These are phyloP conservation scores for Macrocybe gigantea DNA, from an alignment of 768 basidiomycete genomes.

Conservation along the genomic window DNA sequence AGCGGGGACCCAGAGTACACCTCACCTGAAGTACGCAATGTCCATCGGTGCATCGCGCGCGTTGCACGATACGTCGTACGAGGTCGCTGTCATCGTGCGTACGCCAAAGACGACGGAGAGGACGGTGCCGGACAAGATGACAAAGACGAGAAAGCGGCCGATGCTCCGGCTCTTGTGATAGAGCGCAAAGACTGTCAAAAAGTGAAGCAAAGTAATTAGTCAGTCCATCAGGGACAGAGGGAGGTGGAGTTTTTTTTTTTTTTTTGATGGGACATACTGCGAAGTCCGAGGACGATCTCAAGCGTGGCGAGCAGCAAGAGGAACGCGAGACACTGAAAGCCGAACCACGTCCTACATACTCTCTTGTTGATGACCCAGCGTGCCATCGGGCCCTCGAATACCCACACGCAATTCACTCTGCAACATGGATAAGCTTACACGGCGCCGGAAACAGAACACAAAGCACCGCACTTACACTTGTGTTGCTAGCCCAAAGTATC, in stretches of 20 bases:
- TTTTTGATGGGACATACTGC: slow-evolving; percentile 1
- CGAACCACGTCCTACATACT: slow-evolving; percentile 7
- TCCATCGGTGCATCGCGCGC: slow-evolving; percentile 2
- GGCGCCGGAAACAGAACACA: neutral
- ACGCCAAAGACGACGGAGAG: neutral
- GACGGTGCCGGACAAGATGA: neutral
- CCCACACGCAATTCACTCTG: slow-evolving; percentile 1
- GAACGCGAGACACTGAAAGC: slow-evolving; percentile 1
- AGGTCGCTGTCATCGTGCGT: neutral
- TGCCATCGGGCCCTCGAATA: slow-evolving; percentile 1
- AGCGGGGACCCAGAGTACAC: neutral
- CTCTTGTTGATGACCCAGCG: neutral
- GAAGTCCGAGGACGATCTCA: slow-evolving; percentile 7
- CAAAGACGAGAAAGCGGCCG: neutral
- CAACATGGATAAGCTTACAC: neutral
- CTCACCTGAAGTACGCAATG: slow-evolving; percentile 6
- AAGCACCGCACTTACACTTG: slow-evolving; percentile 3
- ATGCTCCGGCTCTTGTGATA: slow-evolving; percentile 6
- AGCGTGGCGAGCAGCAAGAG: slow-evolving; percentile 6
- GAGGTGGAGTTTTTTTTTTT: neutral
- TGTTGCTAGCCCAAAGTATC: slow-evolving; percentile 4
- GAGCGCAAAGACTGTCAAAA: slow-evolving; percentile 7
- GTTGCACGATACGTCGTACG: slow-evolving; percentile 3
- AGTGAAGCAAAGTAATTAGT: neutral
- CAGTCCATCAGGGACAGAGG: neutral